These are phyloP conservation scores for Lagenaria siceraria DNA, from an alignment of 306 rosid genomes.

Conservation along the genomic window DNA sequence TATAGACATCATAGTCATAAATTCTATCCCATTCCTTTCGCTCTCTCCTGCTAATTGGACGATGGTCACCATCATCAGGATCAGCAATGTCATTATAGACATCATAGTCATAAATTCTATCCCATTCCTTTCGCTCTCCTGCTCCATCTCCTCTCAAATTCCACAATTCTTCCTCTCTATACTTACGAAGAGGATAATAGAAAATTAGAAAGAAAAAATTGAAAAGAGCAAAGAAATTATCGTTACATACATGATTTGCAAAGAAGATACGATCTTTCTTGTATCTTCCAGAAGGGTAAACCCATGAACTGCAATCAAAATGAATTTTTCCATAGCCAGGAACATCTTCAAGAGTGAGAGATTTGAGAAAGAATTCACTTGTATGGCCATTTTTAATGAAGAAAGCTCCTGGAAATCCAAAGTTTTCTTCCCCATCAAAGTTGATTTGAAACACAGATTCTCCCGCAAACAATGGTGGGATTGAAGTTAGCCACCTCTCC, in stretches of 20 bases:
- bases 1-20: conserved; percentile 67
- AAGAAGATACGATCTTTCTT: conserved; percentile 59
- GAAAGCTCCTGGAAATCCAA: conserved; percentile 70
- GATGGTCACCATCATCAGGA: conserved; percentile 42
- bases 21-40: conserved; percentile 67
- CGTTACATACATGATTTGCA: conserved; percentile 43
- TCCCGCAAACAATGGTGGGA: conserved; percentile 31
- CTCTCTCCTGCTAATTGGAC: no score
- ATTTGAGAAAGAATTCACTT: conserved; percentile 55
- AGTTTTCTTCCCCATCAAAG: conserved; percentile 46
- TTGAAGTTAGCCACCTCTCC: conserved; percentile 45
- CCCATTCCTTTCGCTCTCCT: conserved; percentile 50
- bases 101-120: conserved; percentile 79
- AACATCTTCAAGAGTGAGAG: conserved; percentile 51
- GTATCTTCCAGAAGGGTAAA: conserved; percentile 51
- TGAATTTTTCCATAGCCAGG: conserved; percentile 53
- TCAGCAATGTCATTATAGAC: conserved; percentile 53
- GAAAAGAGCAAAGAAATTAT: neutral
- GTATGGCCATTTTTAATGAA: conserved; percentile 46
- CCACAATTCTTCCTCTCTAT: conserved; percentile 57
- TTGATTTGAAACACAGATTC: conserved; percentile 40
- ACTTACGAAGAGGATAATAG: conserved; percentile 38
- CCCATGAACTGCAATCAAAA: conserved; percentile 80
- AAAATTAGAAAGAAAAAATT: no score
- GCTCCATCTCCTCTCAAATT: conserved; percentile 56